Base-by-base conservation (phyloP, 371 early-diverging fungal species). In the Mortierella sp. region DNA sequence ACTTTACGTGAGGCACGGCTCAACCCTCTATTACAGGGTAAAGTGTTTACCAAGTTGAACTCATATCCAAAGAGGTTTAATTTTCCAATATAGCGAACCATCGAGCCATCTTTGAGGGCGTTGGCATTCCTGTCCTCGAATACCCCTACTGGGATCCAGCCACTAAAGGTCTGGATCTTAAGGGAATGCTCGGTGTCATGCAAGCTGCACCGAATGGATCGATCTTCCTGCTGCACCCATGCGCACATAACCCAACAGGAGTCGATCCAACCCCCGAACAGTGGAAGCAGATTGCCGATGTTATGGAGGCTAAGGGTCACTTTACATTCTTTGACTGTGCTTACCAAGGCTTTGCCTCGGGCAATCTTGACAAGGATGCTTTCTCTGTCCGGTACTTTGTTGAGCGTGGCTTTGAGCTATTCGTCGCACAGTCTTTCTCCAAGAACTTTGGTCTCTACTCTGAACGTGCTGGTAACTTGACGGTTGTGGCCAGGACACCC, bases 391-490 rank as follows among this genome's bases (percentile, higher is more conserved):
- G 97, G n/a, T 90, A 93, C 80, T 98, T 97, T 86, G 94, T 92
- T 8, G 81, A 87, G 5, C 88, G 91, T 65, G 96, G 95, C 0
- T 92, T 95, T 62, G 97, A 96, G 81, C 63, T 95, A 56, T 88
- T 97, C 57, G 86, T 95, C 18, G 91, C 94, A n/a, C 94, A 96
- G 82, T 94, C 94, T 3, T 98, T 91, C 83, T 91, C 95, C 78
- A 98, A 98, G 84, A 98, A 98, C 86, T 93, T 98, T 90, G 98
- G 98, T 26, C 85, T 98, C 30, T 98, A 98, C 83, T 89, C 90
- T 76, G 96, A 98, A 79, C 92, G 98, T 62, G 86, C 89, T 61
- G 98, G 98, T 24, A 91, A 91, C 71, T 78, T 96, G 78, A 92
- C 93, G 19, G 85, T 91, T 18, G 94, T 95, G 9, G 72, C 88